phyloP scores from a whole-genome alignment of 495 filamentous ascomycete genomes.

The Neurospora tetrasperma region DNA sequence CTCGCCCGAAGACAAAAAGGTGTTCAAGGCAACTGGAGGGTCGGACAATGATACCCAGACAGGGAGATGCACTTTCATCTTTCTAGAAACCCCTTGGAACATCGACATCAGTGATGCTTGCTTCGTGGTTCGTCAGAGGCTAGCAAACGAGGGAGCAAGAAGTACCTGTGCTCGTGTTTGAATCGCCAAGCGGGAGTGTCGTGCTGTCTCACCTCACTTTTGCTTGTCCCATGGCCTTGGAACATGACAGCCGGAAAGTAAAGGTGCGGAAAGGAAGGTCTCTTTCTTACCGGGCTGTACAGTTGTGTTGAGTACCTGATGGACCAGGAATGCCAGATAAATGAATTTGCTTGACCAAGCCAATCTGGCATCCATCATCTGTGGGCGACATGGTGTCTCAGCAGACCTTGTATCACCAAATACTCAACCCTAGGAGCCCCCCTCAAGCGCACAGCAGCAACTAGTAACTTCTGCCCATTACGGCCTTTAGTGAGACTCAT shows the following conservation, averaged over 20 bases:
- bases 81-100: not conserved
- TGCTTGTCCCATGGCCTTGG: not conserved
- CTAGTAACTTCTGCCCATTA: not conserved
- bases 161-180: slow-evolving; percentile 5
- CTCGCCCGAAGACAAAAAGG: not conserved
- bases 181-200: slow-evolving; percentile 2
- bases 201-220: not conserved
- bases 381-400: slow-evolving; percentile 20
- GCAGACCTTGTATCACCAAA: slow-evolving; percentile 9
- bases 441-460: not conserved
- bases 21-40: not conserved
- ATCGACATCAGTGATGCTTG: not conserved
- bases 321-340: slow-evolving; percentile 4
- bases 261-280: not conserved
- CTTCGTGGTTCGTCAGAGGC: not conserved
- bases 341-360: slow-evolving; percentile 6
- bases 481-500: slow-evolving; percentile 1
- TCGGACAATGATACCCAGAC: not conserved
- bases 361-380: slow-evolving; percentile 4
- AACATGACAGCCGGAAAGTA: not conserved
- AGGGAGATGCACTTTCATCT: not conserved
- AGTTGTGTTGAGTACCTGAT: not conserved
- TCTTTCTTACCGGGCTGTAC: not conserved
- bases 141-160: not conserved
- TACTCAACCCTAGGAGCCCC: not conserved